These are phyloP conservation scores for Beauveria asiatica DNA, from an alignment of 2,329 filamentous ascomycete genomes.

Conservation along the genomic window DNA sequence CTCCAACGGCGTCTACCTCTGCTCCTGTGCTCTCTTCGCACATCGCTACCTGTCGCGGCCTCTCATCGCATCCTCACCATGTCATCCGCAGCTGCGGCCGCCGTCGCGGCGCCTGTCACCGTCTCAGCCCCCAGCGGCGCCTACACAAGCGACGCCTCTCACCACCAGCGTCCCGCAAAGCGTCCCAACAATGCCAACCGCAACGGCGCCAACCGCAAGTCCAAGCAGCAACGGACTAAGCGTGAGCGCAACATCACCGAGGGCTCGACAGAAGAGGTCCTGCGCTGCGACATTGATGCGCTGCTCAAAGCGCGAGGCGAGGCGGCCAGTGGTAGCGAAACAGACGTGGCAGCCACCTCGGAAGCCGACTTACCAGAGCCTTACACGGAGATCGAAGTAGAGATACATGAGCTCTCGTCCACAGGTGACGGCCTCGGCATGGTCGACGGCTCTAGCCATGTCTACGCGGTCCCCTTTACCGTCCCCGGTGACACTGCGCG, in stretches of 20 bases:
- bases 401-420: conserved; percentile 76
- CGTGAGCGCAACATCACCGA: conserved; percentile 51
- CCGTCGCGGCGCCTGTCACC: not conserved
- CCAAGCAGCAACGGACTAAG: conserved; percentile 45
- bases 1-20: not conserved
- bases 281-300: conserved; percentile 53
- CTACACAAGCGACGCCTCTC: not conserved
- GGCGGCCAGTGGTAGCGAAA: conserved; percentile 16
- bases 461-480: conserved; percentile 85
- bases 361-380: conserved; percentile 46
- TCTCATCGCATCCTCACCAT: conserved; percentile 4
- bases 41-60: not conserved
- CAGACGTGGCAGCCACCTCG: conserved; percentile 1
- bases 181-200: conserved; percentile 8
- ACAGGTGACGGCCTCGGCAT: conserved; percentile 85
- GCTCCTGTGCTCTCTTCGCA: not conserved
- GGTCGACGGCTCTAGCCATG: conserved; percentile 44
- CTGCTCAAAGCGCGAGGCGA: conserved; percentile 38
- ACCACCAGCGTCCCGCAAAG: conserved; percentile 2
- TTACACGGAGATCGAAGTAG: conserved; percentile 70
- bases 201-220: conserved; percentile 14
- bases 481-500: conserved; percentile 75
- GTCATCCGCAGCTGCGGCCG: not conserved
- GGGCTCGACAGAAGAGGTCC: conserved; percentile 58
- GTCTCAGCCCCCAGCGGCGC: not conserved